These are phyloP conservation scores for Nakazawaea wyomingensis DNA, from an alignment of 805 yeast genomes.

Conservation along the genomic window DNA sequence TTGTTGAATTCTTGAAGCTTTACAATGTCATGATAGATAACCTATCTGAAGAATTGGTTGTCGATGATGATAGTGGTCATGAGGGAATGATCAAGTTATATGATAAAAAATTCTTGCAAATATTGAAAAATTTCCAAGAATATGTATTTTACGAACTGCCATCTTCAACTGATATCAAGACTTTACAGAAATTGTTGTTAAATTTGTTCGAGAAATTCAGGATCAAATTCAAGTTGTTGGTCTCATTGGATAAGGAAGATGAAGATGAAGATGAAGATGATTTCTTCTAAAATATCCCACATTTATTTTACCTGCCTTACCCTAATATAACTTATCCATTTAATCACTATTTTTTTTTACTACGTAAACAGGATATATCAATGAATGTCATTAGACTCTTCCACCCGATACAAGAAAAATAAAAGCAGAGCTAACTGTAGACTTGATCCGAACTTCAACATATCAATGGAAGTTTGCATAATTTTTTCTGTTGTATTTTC, in stretches of 20 bases:
- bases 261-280: not conserved
- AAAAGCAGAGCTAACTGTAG: no score
- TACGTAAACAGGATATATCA: no score
- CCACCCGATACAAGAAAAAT: no score
- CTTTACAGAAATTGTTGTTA: slow-evolving; percentile 1
- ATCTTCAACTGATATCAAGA: not conserved
- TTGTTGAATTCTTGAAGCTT: slow-evolving; percentile 25
- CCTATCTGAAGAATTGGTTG: slow-evolving; percentile 3
- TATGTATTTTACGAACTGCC: slow-evolving; percentile 7
- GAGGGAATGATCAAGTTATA: slow-evolving; percentile 9
- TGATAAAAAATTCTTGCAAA: slow-evolving; percentile 2
- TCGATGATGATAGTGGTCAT: slow-evolving; percentile 2
- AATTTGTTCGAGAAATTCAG: slow-evolving; percentile 5
- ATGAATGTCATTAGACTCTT: no score
- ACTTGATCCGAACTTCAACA: no score
- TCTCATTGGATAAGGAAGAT: slow-evolving; percentile 2
- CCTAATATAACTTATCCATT: no score
- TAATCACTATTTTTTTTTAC: no score
- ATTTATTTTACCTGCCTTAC: no score
- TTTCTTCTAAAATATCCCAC: not conserved
- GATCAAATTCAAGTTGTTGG: slow-evolving; percentile 4
- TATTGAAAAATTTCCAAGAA: slow-evolving; percentile 5
- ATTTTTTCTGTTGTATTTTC: no score
- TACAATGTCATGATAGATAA: slow-evolving; percentile 31
- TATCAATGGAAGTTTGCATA: no score